Evolutionary conservation across 139 green algal species (phyloP), one percentile per base, ranked within the genome.

Genomic region (Yamagishiella unicocca): DNA sequence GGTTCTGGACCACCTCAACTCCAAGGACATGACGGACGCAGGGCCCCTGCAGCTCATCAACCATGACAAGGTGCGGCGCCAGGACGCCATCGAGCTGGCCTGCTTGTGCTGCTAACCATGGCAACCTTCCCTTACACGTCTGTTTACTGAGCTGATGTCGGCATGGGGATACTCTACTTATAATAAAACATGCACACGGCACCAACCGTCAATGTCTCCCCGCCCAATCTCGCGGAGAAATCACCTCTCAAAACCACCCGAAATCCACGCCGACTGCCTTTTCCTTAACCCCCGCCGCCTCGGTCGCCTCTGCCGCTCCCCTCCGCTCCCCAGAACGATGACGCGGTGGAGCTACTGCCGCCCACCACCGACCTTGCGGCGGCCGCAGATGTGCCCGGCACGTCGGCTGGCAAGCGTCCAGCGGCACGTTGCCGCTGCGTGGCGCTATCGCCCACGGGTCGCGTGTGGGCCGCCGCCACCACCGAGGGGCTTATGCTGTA

Each of bases 401-500:
- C 50, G 33, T 87, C 83, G n/a, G 89, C 62, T 31, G 70, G 40
- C 31, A 82, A 93, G 78, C 89, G 89, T 0, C 79, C 94, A 3
- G 53, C 85, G 40, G 82, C 90, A 22, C 93, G 92, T 77, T 95
- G 90, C 29, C 92, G 95, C 46, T 93, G 90, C 55, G 88, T 99
- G 8, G 88, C 94, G 19, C 94, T 99, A 80, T 96, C 93, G 4
- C 97, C 97, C 54, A 98, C 95, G 2, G 97, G 96, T 1, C 92
- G 93, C 40, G 82, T 72, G 33, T 99, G 96, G 96, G 96, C 95
- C 17, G 97, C 96, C 27, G 97, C 96, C 29, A 98, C 95, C 6
- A 99, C 97, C 1, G 96, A 98, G 82, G 97, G 97, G 7, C 67
- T 99, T 58, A 89, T 99, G 76, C 43, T 99, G 35, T 99, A 98